Conservation (phyloP, 2,329 filamentous ascomycete genomes). For the Aspergillus spinulosporus region DNA sequence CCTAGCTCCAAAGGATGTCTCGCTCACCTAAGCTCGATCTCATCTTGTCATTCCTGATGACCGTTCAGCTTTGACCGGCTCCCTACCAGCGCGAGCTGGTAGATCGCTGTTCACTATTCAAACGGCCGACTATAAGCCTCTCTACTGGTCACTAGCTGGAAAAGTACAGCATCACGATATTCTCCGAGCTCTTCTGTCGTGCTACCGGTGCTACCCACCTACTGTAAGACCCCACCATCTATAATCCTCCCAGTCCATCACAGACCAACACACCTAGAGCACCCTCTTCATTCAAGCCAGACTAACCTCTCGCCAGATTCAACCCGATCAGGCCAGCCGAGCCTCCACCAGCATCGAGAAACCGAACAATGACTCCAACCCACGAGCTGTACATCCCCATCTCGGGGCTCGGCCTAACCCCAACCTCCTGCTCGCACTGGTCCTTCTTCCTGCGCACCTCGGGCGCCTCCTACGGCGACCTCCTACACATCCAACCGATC, state of each 20-base stretch:
- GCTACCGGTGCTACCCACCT: not conserved
- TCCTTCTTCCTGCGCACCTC: slow-evolving; percentile 27
- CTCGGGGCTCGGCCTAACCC: slow-evolving; percentile 26
- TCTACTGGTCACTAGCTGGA: not conserved
- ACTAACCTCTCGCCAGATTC: no score
- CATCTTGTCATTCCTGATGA: not conserved
- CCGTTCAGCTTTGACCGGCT: not conserved
- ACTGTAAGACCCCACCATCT: not conserved
- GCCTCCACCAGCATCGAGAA: not conserved
- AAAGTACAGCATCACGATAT: not conserved
- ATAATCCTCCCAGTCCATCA: not conserved
- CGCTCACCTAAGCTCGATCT: not conserved
- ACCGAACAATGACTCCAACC: not conserved
- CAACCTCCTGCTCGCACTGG: slow-evolving; percentile 28
- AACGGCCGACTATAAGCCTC: not conserved
- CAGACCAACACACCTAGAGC: not conserved
- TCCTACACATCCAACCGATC: slow-evolving; percentile 29
- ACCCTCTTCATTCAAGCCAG: not conserved
- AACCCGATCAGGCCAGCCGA: no score
- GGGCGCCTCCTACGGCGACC: slow-evolving; percentile 24
- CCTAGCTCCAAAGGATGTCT: not conserved
- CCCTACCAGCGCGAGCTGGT: not conserved
- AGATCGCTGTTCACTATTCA: not conserved
- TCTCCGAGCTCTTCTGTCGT: not conserved
- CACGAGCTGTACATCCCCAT: slow-evolving; percentile 25